Conservation (phyloP, 352 stramenopile genomes). For the Phytopythium boreale region DNA sequence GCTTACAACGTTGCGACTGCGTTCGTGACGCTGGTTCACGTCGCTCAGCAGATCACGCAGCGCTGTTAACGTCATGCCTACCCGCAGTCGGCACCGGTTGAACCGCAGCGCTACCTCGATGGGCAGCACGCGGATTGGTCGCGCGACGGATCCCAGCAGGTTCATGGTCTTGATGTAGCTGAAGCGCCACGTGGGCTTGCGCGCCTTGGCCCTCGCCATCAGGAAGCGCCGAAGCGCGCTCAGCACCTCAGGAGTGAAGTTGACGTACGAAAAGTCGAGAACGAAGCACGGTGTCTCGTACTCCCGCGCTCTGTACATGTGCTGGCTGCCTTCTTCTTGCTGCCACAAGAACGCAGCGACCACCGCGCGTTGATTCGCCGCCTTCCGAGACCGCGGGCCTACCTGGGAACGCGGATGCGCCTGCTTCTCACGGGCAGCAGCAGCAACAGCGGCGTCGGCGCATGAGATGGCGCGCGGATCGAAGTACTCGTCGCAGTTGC, state of each 20-base stretch:
- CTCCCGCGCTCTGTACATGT: background rate
- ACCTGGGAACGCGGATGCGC: background rate
- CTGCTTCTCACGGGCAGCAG: background rate
- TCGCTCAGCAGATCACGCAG: slow-evolving; percentile 2
- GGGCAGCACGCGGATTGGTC: background rate
- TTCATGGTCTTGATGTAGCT: slow-evolving; percentile 25
- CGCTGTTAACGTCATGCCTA: background rate
- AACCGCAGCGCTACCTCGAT: slow-evolving; percentile 34
- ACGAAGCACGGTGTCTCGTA: slow-evolving; percentile 29
- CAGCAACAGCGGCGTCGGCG: background rate
- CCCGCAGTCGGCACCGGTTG: slow-evolving; percentile 10
- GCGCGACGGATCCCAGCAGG: slow-evolving; percentile 8
- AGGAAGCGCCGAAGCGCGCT: slow-evolving; percentile 20
- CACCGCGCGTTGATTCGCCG: background rate
- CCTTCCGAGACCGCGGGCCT: background rate
- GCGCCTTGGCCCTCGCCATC: slow-evolving; percentile 13
- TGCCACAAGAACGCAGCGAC: background rate
- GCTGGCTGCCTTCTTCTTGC: background rate
- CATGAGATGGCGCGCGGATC: background rate
- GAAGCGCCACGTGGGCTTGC: slow-evolving; percentile 16
- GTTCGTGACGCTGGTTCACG: background rate
- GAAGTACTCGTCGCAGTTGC: slow-evolving; percentile 11
- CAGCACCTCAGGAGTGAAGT: slow-evolving; percentile 28
- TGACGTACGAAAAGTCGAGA: slow-evolving; percentile 30
- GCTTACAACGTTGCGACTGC: no score